These are phyloP conservation scores for Streptanthus diversifolius DNA, from an alignment of 345 rosid genomes.

Conservation along the genomic window DNA sequence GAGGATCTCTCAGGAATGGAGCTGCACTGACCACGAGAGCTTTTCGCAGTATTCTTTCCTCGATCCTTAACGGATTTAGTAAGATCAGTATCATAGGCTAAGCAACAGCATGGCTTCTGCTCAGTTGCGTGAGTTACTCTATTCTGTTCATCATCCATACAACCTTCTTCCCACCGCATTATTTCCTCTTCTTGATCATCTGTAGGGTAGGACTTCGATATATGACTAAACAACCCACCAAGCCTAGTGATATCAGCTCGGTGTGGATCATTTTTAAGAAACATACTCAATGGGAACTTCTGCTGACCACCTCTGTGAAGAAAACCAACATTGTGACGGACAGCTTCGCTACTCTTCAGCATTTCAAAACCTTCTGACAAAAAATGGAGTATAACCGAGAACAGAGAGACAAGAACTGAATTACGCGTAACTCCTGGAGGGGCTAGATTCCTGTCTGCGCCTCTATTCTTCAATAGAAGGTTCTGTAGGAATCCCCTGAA, in stretches of 20 bases:
- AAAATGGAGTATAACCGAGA: slow-evolving; percentile 81
- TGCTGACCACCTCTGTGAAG: slow-evolving; percentile 94
- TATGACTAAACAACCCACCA: slow-evolving; percentile 86
- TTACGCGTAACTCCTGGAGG: slow-evolving; percentile 81
- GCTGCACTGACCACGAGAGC: slow-evolving; percentile 58
- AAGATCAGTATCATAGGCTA: slow-evolving; percentile 63
- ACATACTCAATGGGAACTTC: slow-evolving; percentile 73
- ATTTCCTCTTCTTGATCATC: slow-evolving; percentile 63
- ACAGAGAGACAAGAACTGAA: slow-evolving; percentile 85
- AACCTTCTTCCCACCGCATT: slow-evolving; percentile 95
- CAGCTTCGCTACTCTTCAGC: slow-evolving; percentile 47
- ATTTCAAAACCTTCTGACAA: slow-evolving; percentile 80
- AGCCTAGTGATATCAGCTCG: slow-evolving; percentile 85
- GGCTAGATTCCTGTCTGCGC: slow-evolving; percentile 73
- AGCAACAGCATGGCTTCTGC: slow-evolving; percentile 94
- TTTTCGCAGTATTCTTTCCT: slow-evolving; percentile 47
- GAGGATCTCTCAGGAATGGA: slow-evolving; percentile 79
- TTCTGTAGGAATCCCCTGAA: slow-evolving; percentile 85
- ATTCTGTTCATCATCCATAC: slow-evolving; percentile 74
- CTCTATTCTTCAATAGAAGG: slow-evolving; percentile 78
- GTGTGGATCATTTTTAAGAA: slow-evolving; percentile 75
- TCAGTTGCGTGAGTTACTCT: slow-evolving; percentile 71
- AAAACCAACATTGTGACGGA: slow-evolving; percentile 55
- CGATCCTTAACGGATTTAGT: slow-evolving; percentile 62
- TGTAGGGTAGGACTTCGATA: slow-evolving; percentile 66